Conservation (phyloP, 2,329 filamentous ascomycete species). For the Ceratocystis eucalypticola region DNA sequence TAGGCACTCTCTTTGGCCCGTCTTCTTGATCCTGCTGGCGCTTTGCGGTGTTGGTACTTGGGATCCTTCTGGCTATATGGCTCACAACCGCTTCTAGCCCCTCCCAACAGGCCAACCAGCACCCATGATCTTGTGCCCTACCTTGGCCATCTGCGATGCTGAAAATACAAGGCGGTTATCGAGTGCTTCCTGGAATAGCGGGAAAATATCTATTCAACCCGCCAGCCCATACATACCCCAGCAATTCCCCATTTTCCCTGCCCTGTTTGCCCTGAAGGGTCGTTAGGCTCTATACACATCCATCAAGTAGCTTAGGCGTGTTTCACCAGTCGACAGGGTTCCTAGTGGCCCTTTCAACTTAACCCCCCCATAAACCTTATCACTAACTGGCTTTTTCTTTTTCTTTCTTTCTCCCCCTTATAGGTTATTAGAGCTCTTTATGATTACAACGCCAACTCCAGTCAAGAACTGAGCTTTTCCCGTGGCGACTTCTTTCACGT, state of each 20-base stretch:
- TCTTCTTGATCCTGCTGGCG: background rate
- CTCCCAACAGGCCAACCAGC: slow-evolving; percentile 2
- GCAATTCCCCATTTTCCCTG: background rate
- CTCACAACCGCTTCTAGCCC: background rate
- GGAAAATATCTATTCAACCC: background rate
- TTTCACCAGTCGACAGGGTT: slow-evolving; percentile 13
- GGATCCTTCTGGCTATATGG: background rate
- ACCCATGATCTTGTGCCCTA: background rate
- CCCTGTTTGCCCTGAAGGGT: background rate
- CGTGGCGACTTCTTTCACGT: slow-evolving; percentile 98
- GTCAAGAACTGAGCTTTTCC: slow-evolving; percentile 76
- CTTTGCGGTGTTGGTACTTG: background rate
- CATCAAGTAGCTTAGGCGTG: background rate
- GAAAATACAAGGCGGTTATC: background rate
- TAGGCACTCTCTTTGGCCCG: background rate
- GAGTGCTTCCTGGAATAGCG: background rate
- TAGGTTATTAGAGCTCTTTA: slow-evolving; percentile 96
- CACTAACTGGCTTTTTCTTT: slow-evolving; percentile 15
- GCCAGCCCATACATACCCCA: background rate
- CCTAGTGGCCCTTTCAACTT: background rate
- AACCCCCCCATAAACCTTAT: slow-evolving; percentile 1
- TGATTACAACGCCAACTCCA: slow-evolving; percentile 67
- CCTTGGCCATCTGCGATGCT: background rate
- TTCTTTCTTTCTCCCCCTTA: slow-evolving; percentile 8
- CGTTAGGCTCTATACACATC: background rate